A percentile compares a stretch with the other conserved stretches of the same genome.
Evolutionary conservation across 768 basidiomycete genomes (phyloP).

Genomic region (Boletus barrowsii): DNA sequence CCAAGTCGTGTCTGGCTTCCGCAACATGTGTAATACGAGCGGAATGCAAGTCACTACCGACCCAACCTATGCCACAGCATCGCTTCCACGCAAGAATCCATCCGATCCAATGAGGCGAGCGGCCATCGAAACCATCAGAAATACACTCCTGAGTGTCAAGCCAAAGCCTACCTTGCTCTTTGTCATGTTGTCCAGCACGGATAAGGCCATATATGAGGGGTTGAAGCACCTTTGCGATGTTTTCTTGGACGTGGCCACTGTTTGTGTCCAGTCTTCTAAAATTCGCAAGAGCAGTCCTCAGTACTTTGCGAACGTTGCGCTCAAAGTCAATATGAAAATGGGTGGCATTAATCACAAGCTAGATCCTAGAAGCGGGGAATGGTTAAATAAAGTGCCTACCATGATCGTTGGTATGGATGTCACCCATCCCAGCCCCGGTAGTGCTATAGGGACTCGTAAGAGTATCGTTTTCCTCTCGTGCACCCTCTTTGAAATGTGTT

Average conservation of each 20-base stretch:
- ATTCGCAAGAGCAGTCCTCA: conserved; percentile 61
- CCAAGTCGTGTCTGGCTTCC: conserved; percentile 49
- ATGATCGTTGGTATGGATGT: conserved; percentile 63
- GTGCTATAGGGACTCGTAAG: conserved; percentile 48
- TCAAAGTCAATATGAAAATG: conserved; percentile 56
- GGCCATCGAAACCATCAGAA: conserved; percentile 48
- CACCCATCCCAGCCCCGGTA: conserved; percentile 77
- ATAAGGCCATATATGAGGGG: conserved; percentile 49
- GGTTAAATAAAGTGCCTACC: conserved; percentile 40
- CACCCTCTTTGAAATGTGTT: not conserved
- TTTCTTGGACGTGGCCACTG: conserved; percentile 50
- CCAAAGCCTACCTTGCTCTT: conserved; percentile 44
- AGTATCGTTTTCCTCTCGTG: not conserved
- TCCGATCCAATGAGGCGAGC: conserved; percentile 51
- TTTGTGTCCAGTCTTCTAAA: conserved; percentile 72
- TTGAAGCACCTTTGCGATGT: conserved; percentile 53
- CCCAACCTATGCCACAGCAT: conserved; percentile 33
- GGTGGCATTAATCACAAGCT: conserved; percentile 52
- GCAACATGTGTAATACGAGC: conserved; percentile 55
- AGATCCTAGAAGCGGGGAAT: conserved; percentile 35
- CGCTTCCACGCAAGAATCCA: conserved; percentile 49
- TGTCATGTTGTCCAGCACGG: conserved; percentile 45
- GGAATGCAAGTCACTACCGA: conserved; percentile 54
- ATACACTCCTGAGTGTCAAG: conserved; percentile 34
- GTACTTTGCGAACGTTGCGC: conserved; percentile 53